Evolutionary conservation across 73 alveolate species (phyloP).

Genomic region (Symbiodinium pilosum): DNA sequence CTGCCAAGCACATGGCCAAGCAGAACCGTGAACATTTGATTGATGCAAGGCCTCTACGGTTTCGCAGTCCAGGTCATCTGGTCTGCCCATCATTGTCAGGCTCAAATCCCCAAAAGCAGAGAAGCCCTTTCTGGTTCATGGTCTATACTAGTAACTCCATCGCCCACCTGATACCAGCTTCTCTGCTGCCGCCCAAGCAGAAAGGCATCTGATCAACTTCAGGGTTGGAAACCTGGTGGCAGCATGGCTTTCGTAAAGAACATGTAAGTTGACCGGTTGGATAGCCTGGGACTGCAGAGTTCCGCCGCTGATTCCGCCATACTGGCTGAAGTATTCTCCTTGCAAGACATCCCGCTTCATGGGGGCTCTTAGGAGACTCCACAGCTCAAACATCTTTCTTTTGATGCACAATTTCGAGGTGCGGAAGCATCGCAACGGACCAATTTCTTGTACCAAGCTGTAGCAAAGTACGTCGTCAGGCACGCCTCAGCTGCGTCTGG

Average conservation of each 20-base stretch:
- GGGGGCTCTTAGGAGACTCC: neutral
- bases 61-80: conserved; percentile 49
- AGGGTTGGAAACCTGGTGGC: neutral
- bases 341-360: neutral
- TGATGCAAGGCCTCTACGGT: neutral
- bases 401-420: too few relatives aligned
- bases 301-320: conserved; percentile 67
- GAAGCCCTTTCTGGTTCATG: too few relatives aligned
- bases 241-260: neutral
- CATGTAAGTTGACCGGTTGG: neutral
- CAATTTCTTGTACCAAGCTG: conserved; percentile 60
- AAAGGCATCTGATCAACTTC: neutral
- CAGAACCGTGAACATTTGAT: too few relatives aligned
- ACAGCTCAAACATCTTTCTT: too few relatives aligned
- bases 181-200: conserved; percentile 71
- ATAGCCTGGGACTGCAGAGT: conserved; percentile 28
- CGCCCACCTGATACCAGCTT: conserved; percentile 7
- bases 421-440: conserved; percentile 37
- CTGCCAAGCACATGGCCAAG: neutral
- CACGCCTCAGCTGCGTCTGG: neutral
- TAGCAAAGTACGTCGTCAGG: conserved; percentile 52
- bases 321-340: conserved; percentile 71
- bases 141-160: too few relatives aligned
- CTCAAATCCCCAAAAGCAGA: neutral
- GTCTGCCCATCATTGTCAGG: neutral